Percentiles rank a stretch among this genome's conserved stretches.
Conservation (phyloP, 257 asterid genomes). For the Agastache rugosa region DNA sequence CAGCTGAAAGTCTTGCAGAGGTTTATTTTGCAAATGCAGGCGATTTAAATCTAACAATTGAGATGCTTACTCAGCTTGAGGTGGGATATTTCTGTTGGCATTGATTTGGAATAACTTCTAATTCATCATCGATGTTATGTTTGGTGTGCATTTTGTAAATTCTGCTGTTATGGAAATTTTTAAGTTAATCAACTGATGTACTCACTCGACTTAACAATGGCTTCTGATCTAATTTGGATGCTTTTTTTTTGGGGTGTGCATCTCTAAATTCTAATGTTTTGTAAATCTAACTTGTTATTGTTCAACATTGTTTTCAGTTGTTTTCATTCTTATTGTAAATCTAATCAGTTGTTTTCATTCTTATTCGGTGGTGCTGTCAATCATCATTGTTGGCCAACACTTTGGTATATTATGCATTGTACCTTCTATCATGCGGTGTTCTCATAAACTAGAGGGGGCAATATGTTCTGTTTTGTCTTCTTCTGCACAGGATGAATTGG, state of each 20-base stretch:
- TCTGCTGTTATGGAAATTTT: constrained; percentile 12
- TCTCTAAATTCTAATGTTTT: background rate
- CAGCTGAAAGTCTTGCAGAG: constrained; percentile 91
- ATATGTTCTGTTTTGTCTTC: background rate
- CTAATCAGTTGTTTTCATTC: background rate
- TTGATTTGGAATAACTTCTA: background rate
- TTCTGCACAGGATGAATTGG: background rate
- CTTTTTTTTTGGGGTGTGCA: background rate
- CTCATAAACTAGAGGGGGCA: background rate
- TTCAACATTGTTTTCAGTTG: too few species aligned
- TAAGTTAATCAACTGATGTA: constrained; percentile 1
- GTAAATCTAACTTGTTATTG: background rate
- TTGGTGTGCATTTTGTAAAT: constrained; percentile 22
- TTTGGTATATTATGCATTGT: constrained; percentile 5
- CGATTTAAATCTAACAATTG: constrained; percentile 84
- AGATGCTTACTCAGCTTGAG: constrained; percentile 99
- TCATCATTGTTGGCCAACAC: background rate
- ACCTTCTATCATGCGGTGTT: background rate
- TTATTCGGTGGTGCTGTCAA: background rate
- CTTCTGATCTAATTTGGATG: background rate
- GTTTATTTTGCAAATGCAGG: constrained; percentile 90
- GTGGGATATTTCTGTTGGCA: constrained; percentile 46
- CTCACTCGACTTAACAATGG: background rate
- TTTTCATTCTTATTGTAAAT: background rate
- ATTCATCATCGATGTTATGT: constrained; percentile 19